Evolutionary conservation across 225 moss, liverwort and hornwort species (phyloP).

Genomic region (Pseudoscleropodium purum): DNA sequence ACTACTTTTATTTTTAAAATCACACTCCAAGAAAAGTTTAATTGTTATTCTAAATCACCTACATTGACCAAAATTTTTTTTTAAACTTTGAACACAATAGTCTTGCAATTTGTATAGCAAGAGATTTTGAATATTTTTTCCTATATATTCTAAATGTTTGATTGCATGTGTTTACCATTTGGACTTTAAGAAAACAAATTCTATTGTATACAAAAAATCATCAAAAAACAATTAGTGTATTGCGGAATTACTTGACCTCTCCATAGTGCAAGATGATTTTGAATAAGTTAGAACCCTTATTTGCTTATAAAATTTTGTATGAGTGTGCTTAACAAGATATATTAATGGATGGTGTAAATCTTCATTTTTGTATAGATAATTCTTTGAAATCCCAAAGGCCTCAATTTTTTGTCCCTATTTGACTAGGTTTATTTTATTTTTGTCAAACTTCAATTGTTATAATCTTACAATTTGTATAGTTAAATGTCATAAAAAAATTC

Average conservation of each 20-base stretch:
- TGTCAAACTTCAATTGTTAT: neutral
- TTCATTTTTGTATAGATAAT: neutral
- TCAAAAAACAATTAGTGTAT: neutral
- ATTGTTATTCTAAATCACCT: neutral
- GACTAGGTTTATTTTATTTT: rapidly evolving
- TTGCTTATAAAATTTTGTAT: neutral
- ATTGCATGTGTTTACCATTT: neutral
- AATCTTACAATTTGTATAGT: rapidly evolving
- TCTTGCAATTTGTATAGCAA: neutral
- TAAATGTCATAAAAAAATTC: neutral
- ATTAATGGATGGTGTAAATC: neutral
- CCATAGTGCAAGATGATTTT: neutral
- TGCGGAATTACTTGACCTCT: rapidly evolving
- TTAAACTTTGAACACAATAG: neutral
- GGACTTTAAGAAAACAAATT: neutral
- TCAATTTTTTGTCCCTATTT: neutral
- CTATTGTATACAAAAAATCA: neutral
- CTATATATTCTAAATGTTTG: neutral
- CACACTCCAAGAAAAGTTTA: no score
- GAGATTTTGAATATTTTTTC: neutral
- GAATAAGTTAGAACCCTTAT: neutral
- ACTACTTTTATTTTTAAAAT: no score
- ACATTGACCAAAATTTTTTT: neutral
- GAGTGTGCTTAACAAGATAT: neutral
- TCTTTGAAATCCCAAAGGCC: neutral